Percentiles rank a stretch among this genome's conserved stretches.
These are phyloP conservation scores for Candida taoyuanica DNA, from an alignment of 805 yeast species.

Conservation along the genomic window DNA sequence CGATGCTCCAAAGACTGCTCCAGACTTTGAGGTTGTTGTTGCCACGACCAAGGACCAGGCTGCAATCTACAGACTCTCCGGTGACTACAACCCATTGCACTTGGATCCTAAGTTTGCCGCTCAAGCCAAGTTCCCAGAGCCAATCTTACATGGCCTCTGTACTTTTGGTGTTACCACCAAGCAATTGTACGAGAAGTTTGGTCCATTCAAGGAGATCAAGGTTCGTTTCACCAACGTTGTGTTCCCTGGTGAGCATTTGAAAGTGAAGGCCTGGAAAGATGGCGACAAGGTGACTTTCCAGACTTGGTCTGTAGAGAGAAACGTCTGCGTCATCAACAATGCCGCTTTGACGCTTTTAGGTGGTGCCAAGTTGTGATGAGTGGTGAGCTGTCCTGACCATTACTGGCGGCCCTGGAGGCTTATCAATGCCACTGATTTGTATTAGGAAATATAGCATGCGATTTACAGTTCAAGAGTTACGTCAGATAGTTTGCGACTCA, in stretches of 20 bases:
- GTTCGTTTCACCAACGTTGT: constrained; percentile 88
- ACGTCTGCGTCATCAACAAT: constrained; percentile 72
- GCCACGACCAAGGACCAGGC: constrained; percentile 72
- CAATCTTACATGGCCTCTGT: constrained; percentile 92
- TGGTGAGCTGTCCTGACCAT: too few species aligned
- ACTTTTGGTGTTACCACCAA: constrained; percentile 80
- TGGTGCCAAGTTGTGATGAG: constrained; percentile 16
- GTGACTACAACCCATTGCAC: constrained; percentile 94
- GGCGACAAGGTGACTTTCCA: constrained; percentile 66
- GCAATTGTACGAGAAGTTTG: constrained; percentile 71
- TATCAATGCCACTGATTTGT: too few species aligned
- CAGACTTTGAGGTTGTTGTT: constrained; percentile 61
- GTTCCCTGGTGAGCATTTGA: constrained; percentile 89
- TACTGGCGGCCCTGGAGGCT: background rate
- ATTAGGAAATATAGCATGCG: background rate
- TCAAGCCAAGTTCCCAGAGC: constrained; percentile 77
- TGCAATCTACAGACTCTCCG: constrained; percentile 84
- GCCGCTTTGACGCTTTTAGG: constrained; percentile 69
- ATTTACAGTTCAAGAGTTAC: too few species aligned
- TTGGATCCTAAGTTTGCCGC: constrained; percentile 89
- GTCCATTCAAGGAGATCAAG: constrained; percentile 78
- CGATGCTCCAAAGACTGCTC: constrained; percentile 54
- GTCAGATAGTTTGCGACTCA: too few species aligned
- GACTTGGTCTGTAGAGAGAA: constrained; percentile 74
- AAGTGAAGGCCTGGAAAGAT: constrained; percentile 79